Evolutionary conservation across 2,329 filamentous ascomycete species (phyloP).

Genomic region (Aureobasidium mangrovei): DNA sequence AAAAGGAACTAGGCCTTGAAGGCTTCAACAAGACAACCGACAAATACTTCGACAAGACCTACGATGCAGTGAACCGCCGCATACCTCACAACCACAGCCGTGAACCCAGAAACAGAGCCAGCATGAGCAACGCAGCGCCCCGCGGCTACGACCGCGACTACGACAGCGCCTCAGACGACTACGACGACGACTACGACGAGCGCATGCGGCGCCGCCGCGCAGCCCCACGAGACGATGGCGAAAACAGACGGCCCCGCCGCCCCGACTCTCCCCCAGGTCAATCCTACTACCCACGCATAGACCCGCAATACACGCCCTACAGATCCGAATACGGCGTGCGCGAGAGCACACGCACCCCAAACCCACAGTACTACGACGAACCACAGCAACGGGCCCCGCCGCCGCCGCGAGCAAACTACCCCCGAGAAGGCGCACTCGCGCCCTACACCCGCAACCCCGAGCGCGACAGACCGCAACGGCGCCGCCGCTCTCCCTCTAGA

Average conservation of each 20-base stretch:
- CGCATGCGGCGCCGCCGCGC: no score
- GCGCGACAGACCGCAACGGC: not conserved
- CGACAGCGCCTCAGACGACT: conserved; percentile 2
- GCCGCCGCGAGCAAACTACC: not conserved
- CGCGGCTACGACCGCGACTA: conserved; percentile 3
- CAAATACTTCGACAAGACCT: conserved; percentile 8
- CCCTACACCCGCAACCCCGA: not conserved
- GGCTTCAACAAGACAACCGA: conserved; percentile 1
- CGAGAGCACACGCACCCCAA: not conserved
- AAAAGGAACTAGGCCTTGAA: conserved; percentile 11
- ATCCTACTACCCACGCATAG: not conserved
- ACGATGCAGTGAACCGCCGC: conserved; percentile 1
- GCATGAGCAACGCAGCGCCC: not conserved
- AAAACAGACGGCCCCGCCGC: not conserved
- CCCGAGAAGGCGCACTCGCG: not conserved
- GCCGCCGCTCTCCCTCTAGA: not conserved
- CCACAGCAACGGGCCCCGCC: not conserved
- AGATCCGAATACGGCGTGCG: not conserved
- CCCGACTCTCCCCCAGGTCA: not conserved
- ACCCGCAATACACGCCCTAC: not conserved
- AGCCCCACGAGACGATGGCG: not conserved
- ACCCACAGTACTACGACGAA: not conserved
- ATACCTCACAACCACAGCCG: not conserved
- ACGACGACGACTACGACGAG: conserved; percentile 2
- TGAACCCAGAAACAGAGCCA: not conserved